Base-by-base conservation (phyloP, 768 basidiomycete genomes). In the Suillus brevipes region DNA sequence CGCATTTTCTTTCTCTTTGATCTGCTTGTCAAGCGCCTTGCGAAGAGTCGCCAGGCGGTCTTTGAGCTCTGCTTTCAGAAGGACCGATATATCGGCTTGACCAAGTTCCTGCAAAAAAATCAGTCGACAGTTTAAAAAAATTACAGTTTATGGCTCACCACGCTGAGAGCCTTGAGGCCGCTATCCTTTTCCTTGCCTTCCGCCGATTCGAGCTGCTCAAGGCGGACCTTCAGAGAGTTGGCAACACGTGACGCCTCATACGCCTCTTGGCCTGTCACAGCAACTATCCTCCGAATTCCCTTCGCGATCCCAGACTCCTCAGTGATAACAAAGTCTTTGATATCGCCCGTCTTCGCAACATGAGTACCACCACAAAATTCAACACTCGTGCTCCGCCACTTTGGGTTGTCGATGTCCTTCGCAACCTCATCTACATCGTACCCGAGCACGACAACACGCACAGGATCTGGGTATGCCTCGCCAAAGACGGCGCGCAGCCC, bases 361-460 rank as follows among this genome's bases (percentile, higher is more conserved):
- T 99, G 97, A 87, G 97, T 99, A 77, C 97, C 97, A 78, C 97
- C 97, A 75, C 97, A 99, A 75, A 99, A 97, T 78, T 99, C 97
- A 67, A 97, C 87, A 75, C 92, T 95, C 13, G 97, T 97, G 36
- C 78, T 80, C 56, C 92, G 81, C 97, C 97, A 99, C 78, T 90
- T 94, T 4, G 90, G 88, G 76, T 95, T 96, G 71, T 90, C 86
- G 50, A 97, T 83, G 68, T 99, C 94, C 71, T 85, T 83, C 23
- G 87, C 78, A 62, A 99, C 95, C 69, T 95, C 92, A 60, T 96
- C 90, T 20, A 97, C 84, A 66, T 89, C 87, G 73, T 85, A 94
- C 76, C 94, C 97, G 25, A 99, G 82, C 3, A 94, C 87, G 16
- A 99, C 97, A 1, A 99, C 94, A 37, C 97, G 85, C 23, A 99